These are phyloP conservation scores for Ciborinia camelliae DNA, from an alignment of 2,329 filamentous ascomycete genomes.

Conservation along the genomic window DNA sequence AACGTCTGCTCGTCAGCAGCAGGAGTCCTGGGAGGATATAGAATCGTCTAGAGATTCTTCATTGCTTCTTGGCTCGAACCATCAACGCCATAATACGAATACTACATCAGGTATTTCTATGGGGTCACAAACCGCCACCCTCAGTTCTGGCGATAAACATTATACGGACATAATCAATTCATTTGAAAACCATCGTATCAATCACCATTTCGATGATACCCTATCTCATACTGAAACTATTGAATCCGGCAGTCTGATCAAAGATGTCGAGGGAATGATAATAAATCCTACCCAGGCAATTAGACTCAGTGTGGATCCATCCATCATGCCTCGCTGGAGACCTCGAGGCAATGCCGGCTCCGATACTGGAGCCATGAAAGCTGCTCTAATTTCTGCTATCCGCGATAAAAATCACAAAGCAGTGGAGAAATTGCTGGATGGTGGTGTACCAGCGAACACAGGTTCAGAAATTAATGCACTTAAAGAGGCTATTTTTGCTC, in stretches of 20 bases:
- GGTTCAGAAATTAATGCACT: slow-evolving; percentile 48
- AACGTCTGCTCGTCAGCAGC: slow-evolving; percentile 21
- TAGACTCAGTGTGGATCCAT: slow-evolving; percentile 49
- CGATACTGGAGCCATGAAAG: slow-evolving; percentile 45
- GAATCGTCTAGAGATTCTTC: slow-evolving; percentile 8
- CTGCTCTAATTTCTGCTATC: slow-evolving; percentile 52
- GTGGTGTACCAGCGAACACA: slow-evolving; percentile 52
- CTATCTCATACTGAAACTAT: slow-evolving; percentile 32
- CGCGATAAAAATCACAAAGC: slow-evolving; percentile 55
- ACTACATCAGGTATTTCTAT: neutral
- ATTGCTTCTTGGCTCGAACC: slow-evolving; percentile 10
- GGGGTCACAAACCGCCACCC: neutral
- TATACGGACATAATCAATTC: slow-evolving; percentile 18
- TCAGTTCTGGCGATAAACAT: slow-evolving; percentile 9
- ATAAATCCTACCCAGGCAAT: slow-evolving; percentile 45
- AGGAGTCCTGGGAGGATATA: slow-evolving; percentile 13
- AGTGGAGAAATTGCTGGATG: slow-evolving; percentile 55
- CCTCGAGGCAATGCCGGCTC: slow-evolving; percentile 46
- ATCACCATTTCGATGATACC: slow-evolving; percentile 32
- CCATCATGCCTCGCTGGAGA: slow-evolving; percentile 50
- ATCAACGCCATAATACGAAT: slow-evolving; percentile 11
- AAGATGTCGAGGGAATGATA: slow-evolving; percentile 41
- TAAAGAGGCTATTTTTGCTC: slow-evolving; percentile 50
- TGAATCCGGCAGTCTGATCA: slow-evolving; percentile 39
- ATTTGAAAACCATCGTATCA: slow-evolving; percentile 25